phyloP scores from a whole-genome alignment of 176 grass and related monocot species.

The Musa acuminata region DNA sequence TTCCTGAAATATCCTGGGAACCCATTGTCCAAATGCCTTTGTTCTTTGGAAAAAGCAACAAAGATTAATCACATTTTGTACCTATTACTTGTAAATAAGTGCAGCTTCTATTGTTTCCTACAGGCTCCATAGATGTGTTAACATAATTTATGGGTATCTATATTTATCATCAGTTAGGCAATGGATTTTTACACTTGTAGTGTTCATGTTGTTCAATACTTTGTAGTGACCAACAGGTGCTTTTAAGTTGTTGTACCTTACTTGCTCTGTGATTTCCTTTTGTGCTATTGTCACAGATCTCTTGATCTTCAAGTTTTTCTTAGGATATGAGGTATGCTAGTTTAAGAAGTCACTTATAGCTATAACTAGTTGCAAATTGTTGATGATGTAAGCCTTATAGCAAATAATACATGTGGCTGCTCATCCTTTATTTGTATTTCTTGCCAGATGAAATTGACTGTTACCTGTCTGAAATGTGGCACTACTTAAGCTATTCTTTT shows the following conservation, averaged over 20 bases:
- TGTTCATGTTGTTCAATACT: background rate
- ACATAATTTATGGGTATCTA: too few relatives aligned
- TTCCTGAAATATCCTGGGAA: background rate
- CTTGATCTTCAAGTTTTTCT: background rate
- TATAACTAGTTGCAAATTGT: too few relatives aligned
- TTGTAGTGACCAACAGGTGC: too few relatives aligned
- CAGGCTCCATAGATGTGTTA: too few relatives aligned
- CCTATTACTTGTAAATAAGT: background rate
- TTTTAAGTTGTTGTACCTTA: too few relatives aligned
- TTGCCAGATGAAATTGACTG: background rate
- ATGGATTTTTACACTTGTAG: background rate
- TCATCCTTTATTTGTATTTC: background rate
- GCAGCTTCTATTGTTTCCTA: background rate
- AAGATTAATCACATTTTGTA: background rate
- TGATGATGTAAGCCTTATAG: background rate
- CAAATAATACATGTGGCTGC: background rate
- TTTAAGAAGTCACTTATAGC: background rate
- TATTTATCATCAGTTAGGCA: background rate
- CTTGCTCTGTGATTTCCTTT: background rate
- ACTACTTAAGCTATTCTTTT: conserved; percentile 1
- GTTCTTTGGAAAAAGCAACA: background rate
- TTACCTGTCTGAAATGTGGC: background rate
- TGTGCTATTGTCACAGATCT: background rate
- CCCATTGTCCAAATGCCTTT: background rate
- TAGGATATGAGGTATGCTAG: background rate